Evolutionary conservation across 805 yeast species (phyloP), one percentile per base, ranked within the genome.

Genomic region (Aciculoconidium aculeatum): DNA sequence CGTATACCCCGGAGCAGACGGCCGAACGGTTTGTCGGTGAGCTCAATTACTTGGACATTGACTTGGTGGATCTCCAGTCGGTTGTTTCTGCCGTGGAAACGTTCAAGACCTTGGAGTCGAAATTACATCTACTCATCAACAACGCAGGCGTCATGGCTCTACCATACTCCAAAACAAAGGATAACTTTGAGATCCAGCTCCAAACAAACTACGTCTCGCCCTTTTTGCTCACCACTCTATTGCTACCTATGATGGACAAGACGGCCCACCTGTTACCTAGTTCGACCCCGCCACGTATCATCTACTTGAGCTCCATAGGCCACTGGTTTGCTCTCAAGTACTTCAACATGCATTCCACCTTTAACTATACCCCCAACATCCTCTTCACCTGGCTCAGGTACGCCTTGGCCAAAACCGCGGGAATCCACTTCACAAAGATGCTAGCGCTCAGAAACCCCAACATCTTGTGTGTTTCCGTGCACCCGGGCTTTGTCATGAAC

Each of bases 401-500:
- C 44, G 86, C 84, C 1, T 55, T 75, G 53, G 83, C 92, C 9
- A 85, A 85, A 47, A 74, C 82, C 1, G 80, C 82, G 0, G 81
- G 83, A 0, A 83, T 84, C 24, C 95, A 85, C 42, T 72, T 76
- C 45, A 70, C 76, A 45, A 75, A 75, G 41, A 64, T 76, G 51
- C 53, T 85, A 13, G 72, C 90, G 0, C 59, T 73, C 20, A 67
- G 77, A 35, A 68, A 82, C 47, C 92, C 94, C 0, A 66, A 74
- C 11, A 63, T 84, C 7, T 51, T 77, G 21, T 75, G 78, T 34
- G 53, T 74, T 20, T 67, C 85, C 2, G 82, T 83, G 3, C 88
- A 84, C 45, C 95, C 95, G 0, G 95, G 95, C 0, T 69, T 83
- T 40, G 84, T 83, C n/a, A 78, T 85, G 82, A 77, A 77, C 44